These are phyloP conservation scores for Candida patagonica DNA, from an alignment of 805 yeast species.

Conservation along the genomic window DNA sequence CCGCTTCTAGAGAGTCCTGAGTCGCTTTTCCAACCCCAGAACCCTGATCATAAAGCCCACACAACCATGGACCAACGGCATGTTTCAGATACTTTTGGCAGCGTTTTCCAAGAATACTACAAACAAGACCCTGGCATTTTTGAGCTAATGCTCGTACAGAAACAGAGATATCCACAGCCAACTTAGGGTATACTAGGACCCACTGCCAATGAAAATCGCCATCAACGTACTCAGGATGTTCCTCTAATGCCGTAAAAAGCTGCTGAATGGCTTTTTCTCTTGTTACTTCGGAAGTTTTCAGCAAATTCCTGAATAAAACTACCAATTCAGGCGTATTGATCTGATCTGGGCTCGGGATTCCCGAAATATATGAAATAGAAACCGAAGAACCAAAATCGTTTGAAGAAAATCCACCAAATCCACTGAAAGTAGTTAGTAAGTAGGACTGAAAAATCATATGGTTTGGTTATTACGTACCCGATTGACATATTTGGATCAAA, in stretches of 20 bases:
- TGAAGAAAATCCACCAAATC: background rate
- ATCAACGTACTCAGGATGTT: constrained; percentile 27
- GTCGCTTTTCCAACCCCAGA: constrained; percentile 47
- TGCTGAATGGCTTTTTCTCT: constrained; percentile 70
- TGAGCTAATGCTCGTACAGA: constrained; percentile 55
- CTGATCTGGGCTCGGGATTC: constrained; percentile 60
- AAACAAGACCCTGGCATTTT: constrained; percentile 49
- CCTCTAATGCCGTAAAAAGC: constrained; percentile 30
- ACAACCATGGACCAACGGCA: constrained; percentile 62
- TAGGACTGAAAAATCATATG: too few relatives aligned
- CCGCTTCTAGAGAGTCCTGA: constrained; percentile 34
- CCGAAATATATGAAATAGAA: constrained; percentile 66
- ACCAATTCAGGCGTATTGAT: constrained; percentile 41
- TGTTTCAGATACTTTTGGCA: constrained; percentile 60
- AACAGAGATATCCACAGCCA: constrained; percentile 63
- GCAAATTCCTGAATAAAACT: constrained; percentile 62
- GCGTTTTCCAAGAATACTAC: constrained; percentile 42
- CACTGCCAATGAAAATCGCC: constrained; percentile 55
- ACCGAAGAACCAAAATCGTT: constrained; percentile 34
- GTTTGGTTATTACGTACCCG: background rate
- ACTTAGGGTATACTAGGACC: constrained; percentile 71
- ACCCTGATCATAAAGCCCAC: constrained; percentile 67
- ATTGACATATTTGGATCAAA: background rate
- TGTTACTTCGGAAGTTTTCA: constrained; percentile 77
- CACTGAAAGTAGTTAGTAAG: background rate